A percentile compares a stretch with the other conserved stretches of the same genome.
These are phyloP conservation scores for Arthrobotrys sphaeroides DNA, from an alignment of 2,329 filamentous ascomycete species.

Conservation along the genomic window DNA sequence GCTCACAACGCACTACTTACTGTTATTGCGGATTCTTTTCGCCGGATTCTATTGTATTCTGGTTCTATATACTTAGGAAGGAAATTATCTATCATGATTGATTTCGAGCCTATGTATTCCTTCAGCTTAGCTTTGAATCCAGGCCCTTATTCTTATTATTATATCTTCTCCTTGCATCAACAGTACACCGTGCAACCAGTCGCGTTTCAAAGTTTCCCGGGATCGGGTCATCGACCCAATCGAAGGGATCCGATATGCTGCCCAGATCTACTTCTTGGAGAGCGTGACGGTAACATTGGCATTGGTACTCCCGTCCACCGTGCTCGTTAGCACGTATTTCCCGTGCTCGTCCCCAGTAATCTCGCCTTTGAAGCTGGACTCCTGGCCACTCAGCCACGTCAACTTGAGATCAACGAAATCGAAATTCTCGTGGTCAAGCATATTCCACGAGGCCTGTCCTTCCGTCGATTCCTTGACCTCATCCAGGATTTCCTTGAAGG, in stretches of 20 bases:
- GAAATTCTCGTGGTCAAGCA: conserved; percentile 37
- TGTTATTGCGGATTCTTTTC: no score
- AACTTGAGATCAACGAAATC: conserved; percentile 35
- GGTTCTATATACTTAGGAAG: background rate
- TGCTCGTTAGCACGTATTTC: conserved; percentile 31
- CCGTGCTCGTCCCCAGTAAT: conserved; percentile 15
- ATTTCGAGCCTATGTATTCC: no score
- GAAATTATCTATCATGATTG: background rate
- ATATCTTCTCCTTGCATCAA: no score
- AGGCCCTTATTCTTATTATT: no score
- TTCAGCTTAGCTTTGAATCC: no score
- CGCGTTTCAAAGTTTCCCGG: background rate
- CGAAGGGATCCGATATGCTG: background rate
- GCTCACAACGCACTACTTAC: background rate
- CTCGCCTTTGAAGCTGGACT: conserved; percentile 12
- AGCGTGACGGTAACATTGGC: conserved; percentile 31
- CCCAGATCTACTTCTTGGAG: conserved; percentile 19
- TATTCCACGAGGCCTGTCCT: conserved; percentile 25
- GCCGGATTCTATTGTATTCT: no score
- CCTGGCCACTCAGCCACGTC: conserved; percentile 24
- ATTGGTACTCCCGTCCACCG: background rate
- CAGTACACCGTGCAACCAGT: no score
- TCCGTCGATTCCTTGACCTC: conserved; percentile 1
- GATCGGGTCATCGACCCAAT: background rate
- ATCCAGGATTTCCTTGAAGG: conserved; percentile 17